These are phyloP conservation scores for Cladophialophora psammophila DNA, from an alignment of 2,329 filamentous ascomycete genomes.

Conservation along the genomic window DNA sequence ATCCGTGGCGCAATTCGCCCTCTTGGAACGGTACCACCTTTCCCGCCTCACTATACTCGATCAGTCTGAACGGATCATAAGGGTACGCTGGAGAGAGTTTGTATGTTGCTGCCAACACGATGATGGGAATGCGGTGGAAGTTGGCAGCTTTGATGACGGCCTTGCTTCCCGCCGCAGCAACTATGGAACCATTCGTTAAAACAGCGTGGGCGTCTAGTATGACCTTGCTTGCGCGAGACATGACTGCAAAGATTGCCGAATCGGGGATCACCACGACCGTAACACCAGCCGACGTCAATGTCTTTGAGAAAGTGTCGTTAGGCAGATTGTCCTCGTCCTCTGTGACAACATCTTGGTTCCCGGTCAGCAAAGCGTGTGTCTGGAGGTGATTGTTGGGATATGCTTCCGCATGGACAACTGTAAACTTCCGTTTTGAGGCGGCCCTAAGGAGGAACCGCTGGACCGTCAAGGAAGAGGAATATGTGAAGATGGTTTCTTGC, in stretches of 20 bases:
- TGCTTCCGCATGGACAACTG: constrained; percentile 80
- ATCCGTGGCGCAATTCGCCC: constrained; percentile 72
- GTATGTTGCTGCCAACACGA: constrained; percentile 90
- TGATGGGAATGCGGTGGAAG: constrained; percentile 80
- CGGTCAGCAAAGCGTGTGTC: constrained; percentile 69
- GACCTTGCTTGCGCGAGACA: constrained; percentile 95
- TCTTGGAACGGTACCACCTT: constrained; percentile 80
- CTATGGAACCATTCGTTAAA: constrained; percentile 83
- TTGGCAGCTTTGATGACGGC: constrained; percentile 85
- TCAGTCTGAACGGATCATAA: constrained; percentile 79
- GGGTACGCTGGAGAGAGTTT: constrained; percentile 91
- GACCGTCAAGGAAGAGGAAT: constrained; percentile 84
- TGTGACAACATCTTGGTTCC: constrained; percentile 51
- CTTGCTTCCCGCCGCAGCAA: constrained; percentile 83
- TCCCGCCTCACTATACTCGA: constrained; percentile 85
- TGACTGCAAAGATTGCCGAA: constrained; percentile 86
- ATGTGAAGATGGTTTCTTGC: constrained; percentile 89
- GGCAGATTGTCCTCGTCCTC: constrained; percentile 53
- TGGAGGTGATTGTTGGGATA: constrained; percentile 72
- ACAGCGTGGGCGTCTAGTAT: constrained; percentile 88
- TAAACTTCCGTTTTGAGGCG: constrained; percentile 88
- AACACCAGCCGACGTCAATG: constrained; percentile 78
- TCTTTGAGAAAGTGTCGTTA: constrained; percentile 71
- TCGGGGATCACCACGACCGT: constrained; percentile 85
- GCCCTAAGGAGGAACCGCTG: constrained; percentile 89